Conservation (phyloP, 768 basidiomycete species). For the Dacryopinax spathularia region DNA sequence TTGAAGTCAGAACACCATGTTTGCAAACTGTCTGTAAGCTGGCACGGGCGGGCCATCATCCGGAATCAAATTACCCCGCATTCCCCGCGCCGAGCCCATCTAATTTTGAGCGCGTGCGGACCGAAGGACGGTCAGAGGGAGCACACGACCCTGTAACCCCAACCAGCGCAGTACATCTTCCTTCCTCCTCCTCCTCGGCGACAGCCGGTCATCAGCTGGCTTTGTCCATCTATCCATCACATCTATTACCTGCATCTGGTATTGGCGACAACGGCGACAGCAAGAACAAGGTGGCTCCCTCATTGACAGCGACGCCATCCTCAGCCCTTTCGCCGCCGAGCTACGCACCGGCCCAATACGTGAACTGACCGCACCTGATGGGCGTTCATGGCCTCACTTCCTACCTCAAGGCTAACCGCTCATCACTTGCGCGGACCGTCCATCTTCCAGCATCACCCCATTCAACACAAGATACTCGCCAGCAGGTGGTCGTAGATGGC, state of each 20-base stretch:
- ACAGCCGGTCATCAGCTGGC: not conserved
- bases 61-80: constrained; percentile 3
- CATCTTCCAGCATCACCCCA: constrained; percentile 17
- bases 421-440: constrained; percentile 27
- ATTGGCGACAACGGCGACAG: not conserved
- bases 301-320: not conserved
- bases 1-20: no score
- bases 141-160: not conserved
- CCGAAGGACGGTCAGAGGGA: not conserved
- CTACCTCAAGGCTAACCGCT: constrained; percentile 35
- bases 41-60: no score
- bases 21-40: no score
- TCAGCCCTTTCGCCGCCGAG: not conserved
- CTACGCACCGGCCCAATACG: not conserved
- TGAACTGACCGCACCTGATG: constrained; percentile 25
- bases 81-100: not conserved
- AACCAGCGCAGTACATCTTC: not conserved
- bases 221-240: no score
- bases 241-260: not conserved
- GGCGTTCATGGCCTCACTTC: constrained; percentile 41
- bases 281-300: not conserved
- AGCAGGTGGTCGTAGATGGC: constrained; percentile 54
- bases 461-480: constrained; percentile 2
- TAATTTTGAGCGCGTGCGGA: not conserved
- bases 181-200: not conserved